Conservation (phyloP, 2,329 filamentous ascomycete genomes). For the Fusarium globosum region DNA sequence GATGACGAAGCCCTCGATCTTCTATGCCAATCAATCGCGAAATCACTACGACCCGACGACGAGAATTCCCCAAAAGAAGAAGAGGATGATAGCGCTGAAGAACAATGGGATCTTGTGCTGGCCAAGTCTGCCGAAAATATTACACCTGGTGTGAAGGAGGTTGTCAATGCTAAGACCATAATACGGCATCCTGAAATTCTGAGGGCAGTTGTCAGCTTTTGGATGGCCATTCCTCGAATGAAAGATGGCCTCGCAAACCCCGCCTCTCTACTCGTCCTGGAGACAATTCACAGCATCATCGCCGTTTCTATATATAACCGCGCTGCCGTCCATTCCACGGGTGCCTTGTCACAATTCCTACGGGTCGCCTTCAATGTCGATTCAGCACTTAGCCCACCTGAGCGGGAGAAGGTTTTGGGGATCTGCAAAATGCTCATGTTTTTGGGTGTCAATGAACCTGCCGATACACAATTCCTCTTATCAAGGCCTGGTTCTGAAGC, state of each 20-base stretch:
- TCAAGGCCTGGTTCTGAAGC: slow-evolving; percentile 62
- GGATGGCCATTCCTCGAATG: slow-evolving; percentile 69
- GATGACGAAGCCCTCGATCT: slow-evolving; percentile 79
- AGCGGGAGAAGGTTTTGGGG: slow-evolving; percentile 69
- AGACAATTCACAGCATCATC: slow-evolving; percentile 68
- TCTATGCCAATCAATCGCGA: slow-evolving; percentile 69
- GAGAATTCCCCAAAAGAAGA: slow-evolving; percentile 40
- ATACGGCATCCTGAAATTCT: slow-evolving; percentile 73
- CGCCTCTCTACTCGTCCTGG: slow-evolving; percentile 72
- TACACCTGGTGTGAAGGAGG: slow-evolving; percentile 56
- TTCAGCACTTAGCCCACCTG: slow-evolving; percentile 62
- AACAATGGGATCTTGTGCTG: slow-evolving; percentile 54
- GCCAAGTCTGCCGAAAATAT: slow-evolving; percentile 53
- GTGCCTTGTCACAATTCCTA: slow-evolving; percentile 74
- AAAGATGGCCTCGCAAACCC: slow-evolving; percentile 58
- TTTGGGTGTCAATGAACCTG: slow-evolving; percentile 81
- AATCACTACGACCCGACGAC: slow-evolving; percentile 49
- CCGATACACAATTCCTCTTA: slow-evolving; percentile 82
- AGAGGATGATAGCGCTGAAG: slow-evolving; percentile 50
- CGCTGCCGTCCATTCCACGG: slow-evolving; percentile 76
- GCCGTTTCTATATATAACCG: slow-evolving; percentile 75
- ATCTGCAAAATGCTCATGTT: slow-evolving; percentile 77
- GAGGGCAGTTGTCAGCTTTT: slow-evolving; percentile 70
- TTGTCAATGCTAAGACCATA: slow-evolving; percentile 62
- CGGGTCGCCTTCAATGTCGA: slow-evolving; percentile 67